phyloP scores from a whole-genome alignment of 2,329 filamentous ascomycete genomes.

The Domatiomyces catenatus region DNA sequence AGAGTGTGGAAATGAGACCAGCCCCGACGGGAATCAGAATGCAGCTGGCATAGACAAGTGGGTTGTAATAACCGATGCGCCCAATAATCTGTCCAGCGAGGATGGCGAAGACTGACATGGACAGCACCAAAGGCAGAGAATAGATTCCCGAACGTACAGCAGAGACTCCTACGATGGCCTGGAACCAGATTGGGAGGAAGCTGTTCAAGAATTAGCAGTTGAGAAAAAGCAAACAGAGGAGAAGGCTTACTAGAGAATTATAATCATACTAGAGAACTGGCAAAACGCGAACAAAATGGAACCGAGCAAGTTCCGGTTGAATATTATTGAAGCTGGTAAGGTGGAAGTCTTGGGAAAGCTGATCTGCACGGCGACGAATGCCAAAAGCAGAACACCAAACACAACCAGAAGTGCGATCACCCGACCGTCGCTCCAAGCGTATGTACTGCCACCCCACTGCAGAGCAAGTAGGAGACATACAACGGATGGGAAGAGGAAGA shows the following conservation, averaged over 20 bases:
- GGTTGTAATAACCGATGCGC: constrained; percentile 21
- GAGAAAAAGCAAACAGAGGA: constrained; percentile 9
- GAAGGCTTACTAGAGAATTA: too few species aligned
- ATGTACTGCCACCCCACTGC: constrained; percentile 20
- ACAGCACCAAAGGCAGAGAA: constrained; percentile 5
- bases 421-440: constrained; percentile 20
- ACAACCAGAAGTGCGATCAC: constrained; percentile 21
- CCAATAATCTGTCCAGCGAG: constrained; percentile 10
- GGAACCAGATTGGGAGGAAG: constrained; percentile 29
- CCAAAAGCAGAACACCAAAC: constrained; percentile 27
- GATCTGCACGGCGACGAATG: constrained; percentile 14
- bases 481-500: constrained; percentile 29
- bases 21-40: constrained; percentile 15
- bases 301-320: too few species aligned
- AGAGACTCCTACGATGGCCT: constrained; percentile 17
- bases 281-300: too few species aligned
- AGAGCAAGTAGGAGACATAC: constrained; percentile 34
- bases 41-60: constrained; percentile 19
- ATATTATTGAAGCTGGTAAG: too few species aligned
- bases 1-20: constrained; percentile 14
- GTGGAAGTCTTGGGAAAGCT: too few species aligned
- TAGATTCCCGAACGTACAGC: constrained; percentile 13
- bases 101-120: constrained; percentile 8
- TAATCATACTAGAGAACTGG: too few species aligned
- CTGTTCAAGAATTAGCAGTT: constrained; percentile 1